A percentile compares a stretch with the other conserved stretches of the same genome.
phyloP scores from a whole-genome alignment of 768 basidiomycete species.

The Pulveroboletus sp. region DNA sequence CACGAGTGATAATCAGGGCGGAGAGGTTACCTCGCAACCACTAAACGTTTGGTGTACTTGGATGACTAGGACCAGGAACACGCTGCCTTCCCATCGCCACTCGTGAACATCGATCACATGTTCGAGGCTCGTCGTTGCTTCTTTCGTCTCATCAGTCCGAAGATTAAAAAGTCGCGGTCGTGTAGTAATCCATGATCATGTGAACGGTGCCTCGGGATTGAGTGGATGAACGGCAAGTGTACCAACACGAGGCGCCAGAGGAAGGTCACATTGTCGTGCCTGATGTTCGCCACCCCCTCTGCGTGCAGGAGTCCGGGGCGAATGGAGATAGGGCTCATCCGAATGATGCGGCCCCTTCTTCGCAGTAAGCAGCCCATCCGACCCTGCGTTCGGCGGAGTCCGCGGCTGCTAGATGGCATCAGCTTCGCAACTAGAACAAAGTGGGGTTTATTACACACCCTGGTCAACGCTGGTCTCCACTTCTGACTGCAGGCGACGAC shows the following conservation, averaged over 20 bases:
- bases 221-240: conserved; percentile 10
- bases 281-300: conserved; percentile 2
- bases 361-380: background rate
- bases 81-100: conserved; percentile 6
- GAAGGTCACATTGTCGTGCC: conserved; percentile 6
- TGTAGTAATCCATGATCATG: conserved; percentile 9
- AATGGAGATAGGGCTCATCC: conserved; percentile 1
- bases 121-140: conserved; percentile 12
- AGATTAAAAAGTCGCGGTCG: conserved; percentile 21
- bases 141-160: conserved; percentile 6
- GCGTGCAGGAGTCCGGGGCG: background rate
- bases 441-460: background rate
- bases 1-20: conserved; percentile 17
- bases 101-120: background rate
- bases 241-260: conserved; percentile 16
- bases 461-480: background rate
- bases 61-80: conserved; percentile 4
- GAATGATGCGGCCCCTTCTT: background rate
- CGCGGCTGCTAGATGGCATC: conserved; percentile 4
- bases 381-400: background rate
- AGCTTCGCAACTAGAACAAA: background rate
- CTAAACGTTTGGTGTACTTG: background rate
- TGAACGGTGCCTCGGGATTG: conserved; percentile 2
- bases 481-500: background rate
- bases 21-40: background rate